Evolutionary conservation across 2,329 filamentous ascomycete genomes (phyloP).

Genomic region (Celoporthe dispersa): DNA sequence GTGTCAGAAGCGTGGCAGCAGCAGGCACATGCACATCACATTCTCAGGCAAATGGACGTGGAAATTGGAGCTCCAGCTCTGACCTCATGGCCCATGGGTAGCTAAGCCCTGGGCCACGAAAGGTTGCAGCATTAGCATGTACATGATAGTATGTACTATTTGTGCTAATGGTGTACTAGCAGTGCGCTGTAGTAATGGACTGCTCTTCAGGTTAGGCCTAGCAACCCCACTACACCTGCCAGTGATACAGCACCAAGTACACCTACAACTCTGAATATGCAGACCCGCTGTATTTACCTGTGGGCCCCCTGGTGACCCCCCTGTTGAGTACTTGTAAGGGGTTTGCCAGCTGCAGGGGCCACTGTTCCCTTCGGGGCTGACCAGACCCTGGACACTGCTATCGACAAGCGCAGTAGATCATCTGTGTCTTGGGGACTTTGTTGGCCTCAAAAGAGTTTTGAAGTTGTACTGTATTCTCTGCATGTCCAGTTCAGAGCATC

Average conservation of each 20-base stretch:
- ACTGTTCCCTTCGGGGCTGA: not conserved
- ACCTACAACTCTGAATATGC: not conserved
- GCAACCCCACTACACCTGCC: not conserved
- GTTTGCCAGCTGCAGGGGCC: not conserved
- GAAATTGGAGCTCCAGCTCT: conserved; percentile 13
- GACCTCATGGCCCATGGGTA: conserved; percentile 14
- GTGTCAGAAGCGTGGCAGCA: not conserved
- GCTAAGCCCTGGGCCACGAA: not conserved
- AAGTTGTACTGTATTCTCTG: not conserved
- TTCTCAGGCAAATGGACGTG: not conserved
- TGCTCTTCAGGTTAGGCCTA: not conserved
- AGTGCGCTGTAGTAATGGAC: not conserved
- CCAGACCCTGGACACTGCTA: not conserved
- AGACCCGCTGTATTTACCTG: not conserved
- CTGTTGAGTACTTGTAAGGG: not conserved
- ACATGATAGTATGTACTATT: not conserved
- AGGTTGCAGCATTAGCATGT: not conserved
- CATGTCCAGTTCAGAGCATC: not conserved
- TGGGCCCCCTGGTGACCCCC: not conserved
- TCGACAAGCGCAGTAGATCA: not conserved
- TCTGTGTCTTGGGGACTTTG: not conserved
- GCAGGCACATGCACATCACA: not conserved
- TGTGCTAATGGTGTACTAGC: not conserved
- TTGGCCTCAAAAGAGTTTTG: not conserved
- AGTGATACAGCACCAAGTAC: not conserved